These are phyloP conservation scores for Lotmaria passim DNA, from an alignment of 208 protist species.

Conservation along the genomic window DNA sequence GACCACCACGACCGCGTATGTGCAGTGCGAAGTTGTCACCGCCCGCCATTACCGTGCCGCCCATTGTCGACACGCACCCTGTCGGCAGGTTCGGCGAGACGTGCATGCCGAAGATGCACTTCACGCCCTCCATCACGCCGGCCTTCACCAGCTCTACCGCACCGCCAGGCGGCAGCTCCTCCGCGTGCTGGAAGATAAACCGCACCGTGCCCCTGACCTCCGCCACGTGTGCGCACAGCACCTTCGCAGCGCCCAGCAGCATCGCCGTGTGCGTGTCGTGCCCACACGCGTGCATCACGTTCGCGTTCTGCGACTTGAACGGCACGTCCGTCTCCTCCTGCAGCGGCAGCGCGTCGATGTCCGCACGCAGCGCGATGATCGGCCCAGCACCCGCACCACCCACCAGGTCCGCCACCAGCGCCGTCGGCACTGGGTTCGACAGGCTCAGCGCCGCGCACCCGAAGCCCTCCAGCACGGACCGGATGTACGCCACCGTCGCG, in stretches of 20 bases:
- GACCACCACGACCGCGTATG: slow-evolving; percentile 58
- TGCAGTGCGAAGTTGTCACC: slow-evolving; percentile 44
- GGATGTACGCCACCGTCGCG: slow-evolving; percentile 54
- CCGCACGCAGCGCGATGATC: slow-evolving; percentile 61
- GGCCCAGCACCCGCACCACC: slow-evolving; percentile 57
- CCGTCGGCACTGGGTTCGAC: slow-evolving; percentile 44
- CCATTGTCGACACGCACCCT: slow-evolving; percentile 25
- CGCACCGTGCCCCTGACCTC: slow-evolving; percentile 63
- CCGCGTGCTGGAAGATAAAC: slow-evolving; percentile 76
- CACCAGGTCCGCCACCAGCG: slow-evolving; percentile 60
- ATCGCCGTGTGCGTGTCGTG: slow-evolving; percentile 74
- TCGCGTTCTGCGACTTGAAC: slow-evolving; percentile 52
- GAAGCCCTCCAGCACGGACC: slow-evolving; percentile 37
- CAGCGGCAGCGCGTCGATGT: slow-evolving; percentile 71
- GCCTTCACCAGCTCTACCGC: slow-evolving; percentile 52
- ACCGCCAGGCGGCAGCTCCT: slow-evolving; percentile 62
- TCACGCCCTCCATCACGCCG: slow-evolving; percentile 57
- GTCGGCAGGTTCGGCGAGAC: slow-evolving; percentile 30
- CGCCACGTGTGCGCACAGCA: slow-evolving; percentile 51
- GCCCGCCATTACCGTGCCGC: slow-evolving; percentile 27
- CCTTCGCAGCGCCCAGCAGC: slow-evolving; percentile 66
- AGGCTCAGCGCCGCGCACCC: slow-evolving; percentile 40
- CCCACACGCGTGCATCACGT: slow-evolving; percentile 74
- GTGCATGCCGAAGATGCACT: slow-evolving; percentile 57
- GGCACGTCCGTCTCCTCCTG: slow-evolving; percentile 66